Conservation (phyloP, 139 green algal genomes). For the Gonium pectorale region DNA sequence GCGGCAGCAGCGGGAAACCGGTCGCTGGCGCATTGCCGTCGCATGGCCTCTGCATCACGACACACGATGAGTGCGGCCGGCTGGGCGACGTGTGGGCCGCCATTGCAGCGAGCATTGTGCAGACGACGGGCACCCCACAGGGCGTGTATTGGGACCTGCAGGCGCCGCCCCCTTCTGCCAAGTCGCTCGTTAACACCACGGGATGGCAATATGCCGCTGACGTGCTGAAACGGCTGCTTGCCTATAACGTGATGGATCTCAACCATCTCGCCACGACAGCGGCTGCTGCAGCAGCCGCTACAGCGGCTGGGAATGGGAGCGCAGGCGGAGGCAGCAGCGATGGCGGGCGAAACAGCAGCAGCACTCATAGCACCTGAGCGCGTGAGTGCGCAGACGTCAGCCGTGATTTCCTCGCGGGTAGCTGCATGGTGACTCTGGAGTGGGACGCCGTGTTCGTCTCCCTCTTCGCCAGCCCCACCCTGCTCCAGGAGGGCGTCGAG, state of each 20-base stretch:
- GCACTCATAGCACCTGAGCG: no score
- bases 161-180: background rate
- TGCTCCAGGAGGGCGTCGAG: background rate
- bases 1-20: no score
- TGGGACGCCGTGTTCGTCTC: background rate
- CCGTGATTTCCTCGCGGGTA: background rate
- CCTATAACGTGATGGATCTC: background rate
- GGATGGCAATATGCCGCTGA: slow-evolving; percentile 1
- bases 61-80: background rate
- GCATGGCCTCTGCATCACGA: background rate
- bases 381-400: background rate
- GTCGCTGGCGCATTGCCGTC: background rate
- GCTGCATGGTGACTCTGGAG: slow-evolving; percentile 15
- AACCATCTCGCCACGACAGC: background rate
- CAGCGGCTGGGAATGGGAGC: no score
- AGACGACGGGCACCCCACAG: slow-evolving; percentile 11
- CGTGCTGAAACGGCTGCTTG: background rate
- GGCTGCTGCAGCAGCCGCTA: no score
- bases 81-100: background rate
- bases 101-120: background rate
- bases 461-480: background rate
- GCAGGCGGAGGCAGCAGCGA: no score
- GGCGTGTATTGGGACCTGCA: slow-evolving; percentile 9
- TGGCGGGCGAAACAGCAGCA: no score
- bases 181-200: slow-evolving; percentile 14